phyloP scores from a whole-genome alignment of 2,329 filamentous ascomycete species.

The Hymenotorrendiella dingleyae region DNA sequence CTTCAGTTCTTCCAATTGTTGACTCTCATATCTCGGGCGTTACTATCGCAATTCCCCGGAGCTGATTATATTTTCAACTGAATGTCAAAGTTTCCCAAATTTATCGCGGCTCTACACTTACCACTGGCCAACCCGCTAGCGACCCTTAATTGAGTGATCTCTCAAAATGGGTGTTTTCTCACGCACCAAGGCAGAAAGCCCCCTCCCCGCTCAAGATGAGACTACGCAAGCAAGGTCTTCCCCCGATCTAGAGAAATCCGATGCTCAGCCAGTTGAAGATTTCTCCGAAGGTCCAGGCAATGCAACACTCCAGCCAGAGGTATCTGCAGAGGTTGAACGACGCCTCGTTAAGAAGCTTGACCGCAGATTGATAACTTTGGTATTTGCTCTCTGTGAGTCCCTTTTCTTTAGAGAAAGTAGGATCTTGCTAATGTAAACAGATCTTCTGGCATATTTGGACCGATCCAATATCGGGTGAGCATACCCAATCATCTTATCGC shows the following conservation, averaged over 20 bases:
- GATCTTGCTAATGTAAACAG: conserved; percentile 25
- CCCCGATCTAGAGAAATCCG: conserved; percentile 3
- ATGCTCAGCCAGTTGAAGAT: not conserved
- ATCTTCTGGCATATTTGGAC: conserved; percentile 42
- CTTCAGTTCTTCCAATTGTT: too few species aligned
- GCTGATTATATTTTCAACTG: too few species aligned
- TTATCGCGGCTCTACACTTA: too few species aligned
- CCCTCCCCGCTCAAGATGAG: not conserved
- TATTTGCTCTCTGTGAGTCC: conserved; percentile 19
- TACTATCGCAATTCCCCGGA: too few species aligned
- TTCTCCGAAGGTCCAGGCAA: not conserved
- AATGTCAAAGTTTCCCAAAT: too few species aligned
- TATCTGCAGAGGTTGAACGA: conserved; percentile 33
- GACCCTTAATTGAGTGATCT: too few species aligned
- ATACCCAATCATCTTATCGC: not conserved
- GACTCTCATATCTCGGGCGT: too few species aligned
- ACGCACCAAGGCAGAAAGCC: too few species aligned
- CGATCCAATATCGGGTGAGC: conserved; percentile 43
- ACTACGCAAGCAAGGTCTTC: not conserved
- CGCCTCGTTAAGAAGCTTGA: conserved; percentile 53
- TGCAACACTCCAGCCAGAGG: not conserved
- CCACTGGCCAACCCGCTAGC: too few species aligned
- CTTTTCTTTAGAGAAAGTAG: too few species aligned
- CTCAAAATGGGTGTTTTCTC: too few species aligned
- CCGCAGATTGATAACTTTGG: conserved; percentile 42